Evolutionary conservation across 176 grass and related monocot species (phyloP).

Genomic region (Juncus inflexus): DNA sequence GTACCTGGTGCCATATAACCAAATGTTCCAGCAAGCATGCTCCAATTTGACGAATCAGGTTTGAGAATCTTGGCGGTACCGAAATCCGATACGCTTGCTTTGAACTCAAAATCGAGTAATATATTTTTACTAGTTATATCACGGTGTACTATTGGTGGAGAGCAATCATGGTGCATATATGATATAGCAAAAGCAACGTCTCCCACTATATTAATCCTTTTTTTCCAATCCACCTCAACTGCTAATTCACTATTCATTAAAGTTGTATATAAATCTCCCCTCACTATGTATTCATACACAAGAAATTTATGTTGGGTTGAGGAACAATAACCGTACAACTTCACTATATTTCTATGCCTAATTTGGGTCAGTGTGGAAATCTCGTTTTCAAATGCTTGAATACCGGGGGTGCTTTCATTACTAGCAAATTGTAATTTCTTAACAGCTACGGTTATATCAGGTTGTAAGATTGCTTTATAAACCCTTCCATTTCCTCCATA

Average conservation of each 20-base stretch:
- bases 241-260: background rate
- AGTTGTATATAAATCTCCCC: background rate
- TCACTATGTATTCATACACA: slow-evolving; percentile 26
- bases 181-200: slow-evolving; percentile 16
- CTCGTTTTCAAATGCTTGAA: slow-evolving; percentile 18
- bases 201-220: slow-evolving; percentile 7
- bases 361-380: slow-evolving; percentile 14
- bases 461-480: slow-evolving; percentile 15
- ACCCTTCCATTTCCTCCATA: slow-evolving; percentile 14
- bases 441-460: slow-evolving; percentile 1
- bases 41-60: slow-evolving; percentile 27
- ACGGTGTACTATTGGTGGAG: slow-evolving; percentile 41
- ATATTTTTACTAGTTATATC: slow-evolving; percentile 80
- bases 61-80: slow-evolving; percentile 2
- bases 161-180: slow-evolving; percentile 60
- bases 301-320: slow-evolving; percentile 18
- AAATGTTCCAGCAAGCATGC: slow-evolving; percentile 7
- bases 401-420: background rate
- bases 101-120: slow-evolving; percentile 17
- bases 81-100: background rate
- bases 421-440: slow-evolving; percentile 15
- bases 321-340: slow-evolving; percentile 30
- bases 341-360: slow-evolving; percentile 22
- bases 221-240: slow-evolving; percentile 21
- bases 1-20: slow-evolving; percentile 27